These are phyloP conservation scores for Hippophae rhamnoides DNA, from an alignment of 306 rosid species.

Conservation along the genomic window DNA sequence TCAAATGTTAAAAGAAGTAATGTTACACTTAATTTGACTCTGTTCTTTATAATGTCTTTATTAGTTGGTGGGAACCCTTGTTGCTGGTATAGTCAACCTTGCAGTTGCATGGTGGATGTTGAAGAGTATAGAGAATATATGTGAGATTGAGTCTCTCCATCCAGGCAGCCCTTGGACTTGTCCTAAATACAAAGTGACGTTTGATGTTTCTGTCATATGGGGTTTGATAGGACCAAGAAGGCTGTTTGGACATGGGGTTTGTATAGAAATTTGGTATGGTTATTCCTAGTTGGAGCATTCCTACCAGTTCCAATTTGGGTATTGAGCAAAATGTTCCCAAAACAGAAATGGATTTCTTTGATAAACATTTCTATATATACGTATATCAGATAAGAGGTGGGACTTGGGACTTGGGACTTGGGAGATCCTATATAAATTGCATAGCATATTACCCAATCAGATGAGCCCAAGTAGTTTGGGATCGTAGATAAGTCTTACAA, in stretches of 20 bases:
- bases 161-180: conserved; percentile 96
- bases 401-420: too few relatives aligned
- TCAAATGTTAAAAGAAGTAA: too few relatives aligned
- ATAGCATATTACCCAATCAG: too few relatives aligned
- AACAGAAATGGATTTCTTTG: conserved; percentile 85
- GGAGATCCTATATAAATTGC: too few relatives aligned
- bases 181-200: conserved; percentile 86
- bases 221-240: conserved; percentile 83
- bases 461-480: too few relatives aligned
- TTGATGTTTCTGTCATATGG: conserved; percentile 96
- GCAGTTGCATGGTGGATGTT: conserved; percentile 99
- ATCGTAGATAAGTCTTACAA: too few relatives aligned
- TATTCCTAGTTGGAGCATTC: conserved; percentile 77
- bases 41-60: neutral
- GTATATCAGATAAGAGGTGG: too few relatives aligned
- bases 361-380: conserved; percentile 10
- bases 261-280: conserved; percentile 82
- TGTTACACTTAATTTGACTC: neutral
- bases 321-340: conserved; percentile 68
- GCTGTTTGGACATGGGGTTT: conserved; percentile 87
- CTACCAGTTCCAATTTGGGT: conserved; percentile 80
- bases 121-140: conserved; percentile 59
- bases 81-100: conserved; percentile 71
- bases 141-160: conserved; percentile 58
- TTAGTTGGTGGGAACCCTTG: conserved; percentile 83